Evolutionary conservation across 2,329 filamentous ascomycete species (phyloP).

Genomic region (Penicillium sp.): DNA sequence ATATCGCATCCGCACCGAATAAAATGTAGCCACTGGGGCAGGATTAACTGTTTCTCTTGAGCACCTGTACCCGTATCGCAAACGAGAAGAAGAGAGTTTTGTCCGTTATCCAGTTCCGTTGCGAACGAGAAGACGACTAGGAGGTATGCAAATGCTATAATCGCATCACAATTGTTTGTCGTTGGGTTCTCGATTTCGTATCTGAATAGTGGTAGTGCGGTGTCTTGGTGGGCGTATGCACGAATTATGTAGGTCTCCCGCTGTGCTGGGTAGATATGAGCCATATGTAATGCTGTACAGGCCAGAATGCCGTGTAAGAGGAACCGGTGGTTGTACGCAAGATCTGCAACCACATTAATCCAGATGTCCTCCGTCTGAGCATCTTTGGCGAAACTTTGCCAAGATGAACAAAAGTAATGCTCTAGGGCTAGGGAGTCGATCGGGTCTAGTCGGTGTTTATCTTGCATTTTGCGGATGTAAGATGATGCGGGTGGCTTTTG

Average conservation of each 20-base stretch:
- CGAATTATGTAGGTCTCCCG: slow-evolving; percentile 15
- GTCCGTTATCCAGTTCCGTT: slow-evolving; percentile 16
- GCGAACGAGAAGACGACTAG: slow-evolving; percentile 22
- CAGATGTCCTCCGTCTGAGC: slow-evolving; percentile 25
- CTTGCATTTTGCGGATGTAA: neutral
- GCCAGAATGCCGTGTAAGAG: slow-evolving; percentile 46
- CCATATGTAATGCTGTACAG: slow-evolving; percentile 41
- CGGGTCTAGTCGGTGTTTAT: slow-evolving; percentile 7
- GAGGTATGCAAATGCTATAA: slow-evolving; percentile 19
- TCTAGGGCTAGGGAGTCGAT: slow-evolving; percentile 14
- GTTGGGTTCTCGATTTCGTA: slow-evolving; percentile 15
- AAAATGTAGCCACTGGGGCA: slow-evolving; percentile 23
- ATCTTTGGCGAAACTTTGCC: slow-evolving; percentile 15
- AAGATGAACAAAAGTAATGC: slow-evolving; percentile 23
- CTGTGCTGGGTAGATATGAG: slow-evolving; percentile 24
- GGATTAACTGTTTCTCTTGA: neutral
- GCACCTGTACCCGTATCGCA: neutral
- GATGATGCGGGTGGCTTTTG: neutral
- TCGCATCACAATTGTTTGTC: slow-evolving; percentile 18
- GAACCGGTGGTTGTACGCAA: slow-evolving; percentile 36
- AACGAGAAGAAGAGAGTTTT: slow-evolving; percentile 19
- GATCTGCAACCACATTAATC: slow-evolving; percentile 33
- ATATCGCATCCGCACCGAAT: slow-evolving; percentile 24
- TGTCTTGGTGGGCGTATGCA: slow-evolving; percentile 18
- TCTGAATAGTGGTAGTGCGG: slow-evolving; percentile 28